Percentiles rank a stretch among this genome's conserved stretches.
phyloP scores from a whole-genome alignment of 2,329 filamentous ascomycete genomes.

The Claviceps monticola region DNA sequence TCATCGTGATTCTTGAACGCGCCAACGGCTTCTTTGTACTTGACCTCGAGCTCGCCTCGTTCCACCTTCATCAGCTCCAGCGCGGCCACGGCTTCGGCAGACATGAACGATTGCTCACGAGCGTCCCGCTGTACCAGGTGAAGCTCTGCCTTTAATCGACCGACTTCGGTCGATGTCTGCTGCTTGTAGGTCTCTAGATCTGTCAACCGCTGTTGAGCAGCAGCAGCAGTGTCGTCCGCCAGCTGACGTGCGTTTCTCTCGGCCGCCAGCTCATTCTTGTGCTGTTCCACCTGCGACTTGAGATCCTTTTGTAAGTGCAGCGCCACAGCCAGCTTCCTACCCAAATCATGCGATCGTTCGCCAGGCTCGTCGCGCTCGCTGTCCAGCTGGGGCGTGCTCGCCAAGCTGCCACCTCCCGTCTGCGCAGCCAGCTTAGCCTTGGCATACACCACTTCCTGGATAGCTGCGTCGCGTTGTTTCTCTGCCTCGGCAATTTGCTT shows the following conservation, averaged over 20 bases:
- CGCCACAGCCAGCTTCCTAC: constrained; percentile 68
- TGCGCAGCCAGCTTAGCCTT: constrained; percentile 85
- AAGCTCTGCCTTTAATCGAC: constrained; percentile 72
- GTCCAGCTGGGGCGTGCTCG: constrained; percentile 44
- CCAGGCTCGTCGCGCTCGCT: constrained; percentile 46
- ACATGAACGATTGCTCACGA: constrained; percentile 66
- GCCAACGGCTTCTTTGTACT: constrained; percentile 52
- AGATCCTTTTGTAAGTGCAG: constrained; percentile 68
- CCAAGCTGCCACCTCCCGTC: constrained; percentile 47
- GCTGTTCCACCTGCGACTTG: constrained; percentile 57
- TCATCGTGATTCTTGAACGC: constrained; percentile 55
- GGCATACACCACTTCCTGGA: constrained; percentile 87
- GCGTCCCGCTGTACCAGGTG: constrained; percentile 66
- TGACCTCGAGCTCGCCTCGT: constrained; percentile 60
- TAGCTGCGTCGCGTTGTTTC: constrained; percentile 84
- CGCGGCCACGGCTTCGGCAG: constrained; percentile 61
- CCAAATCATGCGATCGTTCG: constrained; percentile 50
- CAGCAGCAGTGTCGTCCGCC: constrained; percentile 75
- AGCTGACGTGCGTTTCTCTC: constrained; percentile 71
- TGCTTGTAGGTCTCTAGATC: constrained; percentile 79
- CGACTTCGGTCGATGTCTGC: constrained; percentile 69
- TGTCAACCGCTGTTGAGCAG: constrained; percentile 67
- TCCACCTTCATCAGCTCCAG: constrained; percentile 71
- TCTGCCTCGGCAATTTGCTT: constrained; percentile 89
- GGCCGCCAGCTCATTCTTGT: constrained; percentile 58